Percentiles rank a stretch among this genome's conserved stretches.
These are phyloP conservation scores for Suillus discolor DNA, from an alignment of 768 basidiomycete species.

Conservation along the genomic window DNA sequence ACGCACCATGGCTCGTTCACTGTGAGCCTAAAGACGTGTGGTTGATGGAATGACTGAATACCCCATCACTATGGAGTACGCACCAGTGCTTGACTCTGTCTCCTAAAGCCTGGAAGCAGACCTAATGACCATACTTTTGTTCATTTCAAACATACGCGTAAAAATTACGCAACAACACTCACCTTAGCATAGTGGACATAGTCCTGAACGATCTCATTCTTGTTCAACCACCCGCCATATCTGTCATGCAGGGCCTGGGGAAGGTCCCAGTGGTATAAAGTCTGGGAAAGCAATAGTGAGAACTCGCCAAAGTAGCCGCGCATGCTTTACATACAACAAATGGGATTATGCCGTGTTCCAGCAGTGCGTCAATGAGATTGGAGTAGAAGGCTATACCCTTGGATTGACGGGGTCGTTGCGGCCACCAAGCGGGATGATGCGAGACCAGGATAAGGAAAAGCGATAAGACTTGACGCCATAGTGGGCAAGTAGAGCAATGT, in stretches of 20 bases:
- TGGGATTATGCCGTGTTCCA: constrained; percentile 63
- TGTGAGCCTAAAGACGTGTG: constrained; percentile 52
- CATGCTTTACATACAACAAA: constrained; percentile 54
- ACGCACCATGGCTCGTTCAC: constrained; percentile 80
- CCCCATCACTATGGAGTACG: constrained; percentile 10
- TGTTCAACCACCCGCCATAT: constrained; percentile 78
- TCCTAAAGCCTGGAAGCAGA: constrained; percentile 76
- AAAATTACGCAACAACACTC: constrained; percentile 19
- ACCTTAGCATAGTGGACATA: constrained; percentile 61
- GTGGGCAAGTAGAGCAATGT: constrained; percentile 58
- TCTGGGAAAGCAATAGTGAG: constrained; percentile 38
- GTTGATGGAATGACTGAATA: constrained; percentile 23
- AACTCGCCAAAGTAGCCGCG: background rate
- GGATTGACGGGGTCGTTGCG: constrained; percentile 71
- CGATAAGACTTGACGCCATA: constrained; percentile 76
- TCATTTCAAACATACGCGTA: constrained; percentile 9
- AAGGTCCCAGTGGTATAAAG: constrained; percentile 79
- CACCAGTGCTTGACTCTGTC: constrained; percentile 78
- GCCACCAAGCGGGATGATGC: constrained; percentile 75
- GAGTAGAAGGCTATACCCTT: constrained; percentile 72
- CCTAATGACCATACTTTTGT: constrained; percentile 30
- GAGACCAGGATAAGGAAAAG: constrained; percentile 77
- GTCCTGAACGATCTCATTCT: constrained; percentile 69
- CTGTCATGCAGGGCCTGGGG: constrained; percentile 74
- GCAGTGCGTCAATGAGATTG: constrained; percentile 66